These are phyloP conservation scores for Kodamaea sp. DNA, from an alignment of 1,139 yeast species.

Conservation along the genomic window DNA sequence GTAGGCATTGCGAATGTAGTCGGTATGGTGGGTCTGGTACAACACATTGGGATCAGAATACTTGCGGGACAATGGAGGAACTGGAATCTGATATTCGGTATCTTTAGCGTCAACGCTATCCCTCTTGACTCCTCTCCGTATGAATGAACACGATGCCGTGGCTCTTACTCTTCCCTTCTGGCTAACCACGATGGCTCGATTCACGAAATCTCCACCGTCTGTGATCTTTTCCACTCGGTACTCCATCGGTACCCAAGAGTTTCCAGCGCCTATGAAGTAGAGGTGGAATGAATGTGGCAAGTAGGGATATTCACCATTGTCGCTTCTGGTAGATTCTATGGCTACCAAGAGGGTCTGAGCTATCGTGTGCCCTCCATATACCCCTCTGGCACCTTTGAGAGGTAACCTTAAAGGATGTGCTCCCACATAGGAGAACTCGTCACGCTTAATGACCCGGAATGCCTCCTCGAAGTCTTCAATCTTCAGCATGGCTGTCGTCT, in stretches of 20 bases:
- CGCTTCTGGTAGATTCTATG: conserved; percentile 35
- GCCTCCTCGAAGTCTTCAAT: conserved; percentile 38
- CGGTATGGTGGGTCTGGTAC: conserved; percentile 38
- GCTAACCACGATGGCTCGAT: conserved; percentile 27
- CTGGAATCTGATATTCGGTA: conserved; percentile 17
- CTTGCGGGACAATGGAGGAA: conserved; percentile 19
- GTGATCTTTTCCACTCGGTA: conserved; percentile 59
- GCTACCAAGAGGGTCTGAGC: conserved; percentile 75
- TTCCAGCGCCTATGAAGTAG: conserved; percentile 51
- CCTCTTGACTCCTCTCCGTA: conserved; percentile 3
- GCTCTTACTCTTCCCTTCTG: conserved; percentile 33
- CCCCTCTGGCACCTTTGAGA: conserved; percentile 60
- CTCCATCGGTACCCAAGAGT: conserved; percentile 47
- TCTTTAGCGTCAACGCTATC: conserved; percentile 20
- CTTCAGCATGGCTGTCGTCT: background rate
- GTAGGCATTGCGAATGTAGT: conserved; percentile 41
- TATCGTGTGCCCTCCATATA: conserved; percentile 78
- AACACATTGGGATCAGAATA: conserved; percentile 33
- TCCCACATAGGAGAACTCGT: conserved; percentile 34
- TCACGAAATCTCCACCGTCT: conserved; percentile 27
- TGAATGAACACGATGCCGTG: conserved; percentile 28
- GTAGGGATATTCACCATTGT: conserved; percentile 18
- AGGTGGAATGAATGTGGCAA: conserved; percentile 43
- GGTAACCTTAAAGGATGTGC: conserved; percentile 42
- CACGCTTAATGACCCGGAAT: conserved; percentile 33